These are phyloP conservation scores for Blumeria hordei DNA, from an alignment of 2,329 filamentous ascomycete genomes.

Conservation along the genomic window DNA sequence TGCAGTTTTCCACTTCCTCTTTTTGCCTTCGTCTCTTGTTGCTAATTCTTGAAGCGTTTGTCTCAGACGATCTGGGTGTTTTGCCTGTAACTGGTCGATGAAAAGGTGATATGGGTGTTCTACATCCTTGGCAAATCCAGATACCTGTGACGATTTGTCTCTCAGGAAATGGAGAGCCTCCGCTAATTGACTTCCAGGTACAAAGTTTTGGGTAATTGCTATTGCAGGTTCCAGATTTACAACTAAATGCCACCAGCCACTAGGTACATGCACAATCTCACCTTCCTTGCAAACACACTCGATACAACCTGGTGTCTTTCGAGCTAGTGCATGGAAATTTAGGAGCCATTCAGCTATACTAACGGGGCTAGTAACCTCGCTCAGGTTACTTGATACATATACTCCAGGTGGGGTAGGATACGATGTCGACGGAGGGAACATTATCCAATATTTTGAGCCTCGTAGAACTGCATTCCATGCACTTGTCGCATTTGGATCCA, in stretches of 20 bases:
- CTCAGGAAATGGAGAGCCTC: conserved; percentile 59
- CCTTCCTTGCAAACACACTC: conserved; percentile 69
- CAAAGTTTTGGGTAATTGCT: conserved; percentile 88
- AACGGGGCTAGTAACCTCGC: conserved; percentile 78
- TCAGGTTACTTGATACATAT: conserved; percentile 68
- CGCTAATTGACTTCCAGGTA: conserved; percentile 45
- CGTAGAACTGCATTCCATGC: conserved; percentile 89
- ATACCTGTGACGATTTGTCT: conserved; percentile 66
- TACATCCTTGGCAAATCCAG: conserved; percentile 54
- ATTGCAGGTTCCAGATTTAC: conserved; percentile 70
- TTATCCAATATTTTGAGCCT: conserved; percentile 93
- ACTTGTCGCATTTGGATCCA: conserved; percentile 47
- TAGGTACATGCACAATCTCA: conserved; percentile 78
- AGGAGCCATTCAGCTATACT: conserved; percentile 95
- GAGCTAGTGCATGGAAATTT: conserved; percentile 65
- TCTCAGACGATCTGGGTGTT: conserved; percentile 39
- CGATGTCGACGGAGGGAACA: conserved; percentile 52
- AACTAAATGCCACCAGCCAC: conserved; percentile 92
- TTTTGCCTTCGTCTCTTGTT: conserved; percentile 36
- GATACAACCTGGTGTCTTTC: conserved; percentile 48
- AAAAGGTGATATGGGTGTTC: conserved; percentile 54
- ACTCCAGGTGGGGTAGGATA: conserved; percentile 48
- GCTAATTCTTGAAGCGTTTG: conserved; percentile 16
- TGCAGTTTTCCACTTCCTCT: conserved; percentile 69
- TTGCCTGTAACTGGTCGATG: conserved; percentile 35